These are phyloP conservation scores for Pugionium cornutum DNA, from an alignment of 345 rosid genomes.

Conservation along the genomic window DNA sequence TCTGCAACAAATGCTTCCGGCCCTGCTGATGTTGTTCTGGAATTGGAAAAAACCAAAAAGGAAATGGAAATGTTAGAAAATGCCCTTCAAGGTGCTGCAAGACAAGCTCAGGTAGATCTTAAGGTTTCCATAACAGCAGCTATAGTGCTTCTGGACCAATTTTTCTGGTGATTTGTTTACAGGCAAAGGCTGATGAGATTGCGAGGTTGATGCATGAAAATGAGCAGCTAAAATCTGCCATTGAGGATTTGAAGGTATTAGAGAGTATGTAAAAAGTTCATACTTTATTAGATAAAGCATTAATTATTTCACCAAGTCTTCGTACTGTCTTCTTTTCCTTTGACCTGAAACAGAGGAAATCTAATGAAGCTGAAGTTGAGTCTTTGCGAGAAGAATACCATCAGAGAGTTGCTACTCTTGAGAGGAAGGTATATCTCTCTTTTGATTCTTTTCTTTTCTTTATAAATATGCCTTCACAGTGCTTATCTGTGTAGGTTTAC, in stretches of 20 bases:
- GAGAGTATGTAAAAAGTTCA: constrained; percentile 23
- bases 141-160: constrained; percentile 28
- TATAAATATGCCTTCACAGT: constrained; percentile 19
- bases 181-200: constrained; percentile 99
- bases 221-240: constrained; percentile 76
- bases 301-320: constrained; percentile 11
- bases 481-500: constrained; percentile 62
- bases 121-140: constrained; percentile 8
- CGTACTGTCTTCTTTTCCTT: constrained; percentile 15
- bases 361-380: constrained; percentile 90
- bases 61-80: constrained; percentile 95
- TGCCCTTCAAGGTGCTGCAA: constrained; percentile 98
- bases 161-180: constrained; percentile 27
- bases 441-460: constrained; percentile 13
- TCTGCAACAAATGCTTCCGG: constrained; percentile 48
- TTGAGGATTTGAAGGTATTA: constrained; percentile 88
- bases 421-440: constrained; percentile 73
- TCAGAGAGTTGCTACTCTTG: constrained; percentile 92
- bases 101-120: constrained; percentile 94
- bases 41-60: constrained; percentile 75
- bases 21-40: constrained; percentile 47
- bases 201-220: constrained; percentile 93
- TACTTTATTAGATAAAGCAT: constrained; percentile 25
- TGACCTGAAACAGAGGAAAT: constrained; percentile 67
- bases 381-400: constrained; percentile 97